Percentiles rank a stretch among this genome's conserved stretches.
Conservation (phyloP, 73 alveolate species). For the Tetrahymena malaccensis region DNA sequence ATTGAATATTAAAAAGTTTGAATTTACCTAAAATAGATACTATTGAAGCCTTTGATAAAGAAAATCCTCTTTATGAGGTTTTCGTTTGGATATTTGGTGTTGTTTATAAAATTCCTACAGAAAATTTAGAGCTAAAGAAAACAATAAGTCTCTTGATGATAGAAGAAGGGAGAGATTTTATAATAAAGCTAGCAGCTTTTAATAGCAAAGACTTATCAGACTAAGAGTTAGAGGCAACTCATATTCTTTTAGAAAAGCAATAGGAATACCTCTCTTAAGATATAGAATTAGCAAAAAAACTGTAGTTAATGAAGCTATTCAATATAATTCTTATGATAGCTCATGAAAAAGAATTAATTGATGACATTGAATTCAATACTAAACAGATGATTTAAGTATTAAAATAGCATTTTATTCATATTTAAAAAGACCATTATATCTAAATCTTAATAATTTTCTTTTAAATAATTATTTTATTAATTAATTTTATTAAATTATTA, state of each 20-base stretch:
- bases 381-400: not conserved
- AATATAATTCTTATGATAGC: not conserved
- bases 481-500: no score
- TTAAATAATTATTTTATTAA: no score
- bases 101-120: not conserved
- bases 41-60: not conserved
- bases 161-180: not conserved
- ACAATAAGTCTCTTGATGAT: not conserved
- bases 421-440: no score
- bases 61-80: not conserved
- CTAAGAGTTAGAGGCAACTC: not conserved
- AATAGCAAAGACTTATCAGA: not conserved
- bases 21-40: not conserved
- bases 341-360: not conserved
- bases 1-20: not conserved
- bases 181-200: not conserved
- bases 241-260: not conserved
- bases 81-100: not conserved
- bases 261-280: not conserved
- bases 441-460: no score
- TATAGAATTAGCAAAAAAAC: not conserved
- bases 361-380: not conserved
- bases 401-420: no score
- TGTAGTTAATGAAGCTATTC: not conserved
- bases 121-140: not conserved